phyloP scores from a whole-genome alignment of 148 eudicot genomes.

The Rhododendron simsii region DNA sequence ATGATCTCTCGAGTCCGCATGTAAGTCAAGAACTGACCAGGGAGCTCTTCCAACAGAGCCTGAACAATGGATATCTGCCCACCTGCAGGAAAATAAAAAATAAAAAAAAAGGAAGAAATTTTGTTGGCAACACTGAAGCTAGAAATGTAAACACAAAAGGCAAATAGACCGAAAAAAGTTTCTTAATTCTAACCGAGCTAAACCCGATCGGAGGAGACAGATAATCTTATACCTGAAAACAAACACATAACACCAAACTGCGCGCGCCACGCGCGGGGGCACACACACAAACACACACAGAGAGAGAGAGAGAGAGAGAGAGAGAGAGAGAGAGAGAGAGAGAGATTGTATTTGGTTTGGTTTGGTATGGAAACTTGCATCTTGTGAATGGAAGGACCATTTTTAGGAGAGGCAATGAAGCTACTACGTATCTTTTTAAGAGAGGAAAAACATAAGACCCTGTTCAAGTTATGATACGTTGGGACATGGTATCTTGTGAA shows the following conservation, averaged over 20 bases:
- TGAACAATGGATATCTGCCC: not conserved
- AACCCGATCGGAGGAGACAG: not conserved
- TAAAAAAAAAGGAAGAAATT: not conserved
- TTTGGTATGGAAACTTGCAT: not conserved
- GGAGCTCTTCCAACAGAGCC: constrained; percentile 11
- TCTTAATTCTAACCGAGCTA: not conserved
- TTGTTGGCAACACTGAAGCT: not conserved
- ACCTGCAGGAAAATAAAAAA: not conserved
- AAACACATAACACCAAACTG: not conserved
- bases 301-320: not conserved
- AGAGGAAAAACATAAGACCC: not conserved
- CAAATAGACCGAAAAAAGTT: not conserved
- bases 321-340: no score
- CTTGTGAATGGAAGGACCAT: not conserved
- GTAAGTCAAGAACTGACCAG: constrained; percentile 6
- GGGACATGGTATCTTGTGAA: no score
- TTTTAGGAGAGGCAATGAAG: not conserved
- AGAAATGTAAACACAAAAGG: not conserved
- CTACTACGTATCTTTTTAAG: not conserved
- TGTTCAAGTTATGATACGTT: not conserved
- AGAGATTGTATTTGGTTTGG: not conserved
- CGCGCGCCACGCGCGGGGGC: not conserved
- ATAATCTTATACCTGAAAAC: not conserved
- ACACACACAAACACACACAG: no score
- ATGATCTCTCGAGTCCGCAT: not conserved